Evolutionary conservation across 2,329 filamentous ascomycete species (phyloP).

Genomic region (Dendrostoma leiphaemia): DNA sequence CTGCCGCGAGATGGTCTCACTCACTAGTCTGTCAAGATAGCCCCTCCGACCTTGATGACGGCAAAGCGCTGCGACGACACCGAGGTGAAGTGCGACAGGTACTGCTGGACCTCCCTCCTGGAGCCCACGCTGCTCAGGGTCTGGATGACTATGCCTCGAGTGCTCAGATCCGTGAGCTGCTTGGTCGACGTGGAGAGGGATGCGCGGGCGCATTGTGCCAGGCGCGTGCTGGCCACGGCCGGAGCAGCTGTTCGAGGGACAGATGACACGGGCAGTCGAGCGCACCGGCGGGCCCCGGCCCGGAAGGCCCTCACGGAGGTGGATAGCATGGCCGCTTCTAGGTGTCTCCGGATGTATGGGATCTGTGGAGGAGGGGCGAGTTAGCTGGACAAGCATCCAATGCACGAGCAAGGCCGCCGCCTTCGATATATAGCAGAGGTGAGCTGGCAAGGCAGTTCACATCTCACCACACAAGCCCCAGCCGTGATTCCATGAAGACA

Average conservation of each 20-base stretch:
- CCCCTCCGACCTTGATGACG: constrained; percentile 96
- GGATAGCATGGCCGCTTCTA: constrained; percentile 38
- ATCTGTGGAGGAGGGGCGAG: background rate
- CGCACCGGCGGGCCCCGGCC: constrained; percentile 41
- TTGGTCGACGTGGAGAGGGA: constrained; percentile 30
- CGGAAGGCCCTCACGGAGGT: constrained; percentile 38
- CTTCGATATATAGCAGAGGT: no score
- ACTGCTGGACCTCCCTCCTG: constrained; percentile 94
- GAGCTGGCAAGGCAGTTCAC: background rate
- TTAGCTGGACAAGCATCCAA: background rate
- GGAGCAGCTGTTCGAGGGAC: constrained; percentile 3
- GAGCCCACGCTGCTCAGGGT: constrained; percentile 94
- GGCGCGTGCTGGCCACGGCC: constrained; percentile 19
- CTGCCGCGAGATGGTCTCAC: background rate
- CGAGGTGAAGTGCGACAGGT: constrained; percentile 94
- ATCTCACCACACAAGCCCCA: no score
- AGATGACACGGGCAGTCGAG: constrained; percentile 26
- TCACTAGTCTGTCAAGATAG: constrained; percentile 84
- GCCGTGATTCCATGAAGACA: background rate
- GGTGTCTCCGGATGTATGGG: background rate
- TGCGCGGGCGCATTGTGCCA: constrained; percentile 24
- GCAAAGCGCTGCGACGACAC: constrained; percentile 96
- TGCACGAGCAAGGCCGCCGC: background rate
- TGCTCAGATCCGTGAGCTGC: constrained; percentile 52
- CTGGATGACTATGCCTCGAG: constrained; percentile 80